Percentiles rank a stretch among this genome's conserved stretches.
phyloP scores from a whole-genome alignment of 2,329 filamentous ascomycete species.

The Monilinia fructicola region DNA sequence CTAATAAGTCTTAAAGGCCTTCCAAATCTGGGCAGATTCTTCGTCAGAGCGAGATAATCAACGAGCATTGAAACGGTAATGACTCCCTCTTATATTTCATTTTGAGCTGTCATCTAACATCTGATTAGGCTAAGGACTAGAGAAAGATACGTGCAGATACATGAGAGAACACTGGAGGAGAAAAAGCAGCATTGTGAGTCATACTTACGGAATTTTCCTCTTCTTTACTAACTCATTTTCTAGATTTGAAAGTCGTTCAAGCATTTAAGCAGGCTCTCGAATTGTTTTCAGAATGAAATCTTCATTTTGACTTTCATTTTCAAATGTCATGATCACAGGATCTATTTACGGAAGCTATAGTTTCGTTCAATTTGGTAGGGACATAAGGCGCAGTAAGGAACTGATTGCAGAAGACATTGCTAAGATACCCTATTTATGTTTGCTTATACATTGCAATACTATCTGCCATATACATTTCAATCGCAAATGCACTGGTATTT shows the following conservation, averaged over 20 bases:
- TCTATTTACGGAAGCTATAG: neutral
- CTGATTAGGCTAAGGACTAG: slow-evolving; percentile 69
- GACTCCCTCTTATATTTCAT: slow-evolving; percentile 9
- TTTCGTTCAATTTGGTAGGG: slow-evolving; percentile 10
- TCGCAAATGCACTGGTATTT: neutral
- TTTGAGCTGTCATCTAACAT: slow-evolving; percentile 21
- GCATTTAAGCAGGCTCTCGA: slow-evolving; percentile 62
- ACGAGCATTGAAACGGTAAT: slow-evolving; percentile 72
- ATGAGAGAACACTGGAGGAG: slow-evolving; percentile 68
- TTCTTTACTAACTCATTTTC: slow-evolving; percentile 27
- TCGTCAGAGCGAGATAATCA: slow-evolving; percentile 72
- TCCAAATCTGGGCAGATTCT: slow-evolving; percentile 74
- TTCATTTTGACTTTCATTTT: neutral
- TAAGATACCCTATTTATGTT: slow-evolving; percentile 19
- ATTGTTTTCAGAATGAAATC: slow-evolving; percentile 27
- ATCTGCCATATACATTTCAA: slow-evolving; percentile 18
- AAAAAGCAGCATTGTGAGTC: slow-evolving; percentile 79
- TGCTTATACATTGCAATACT: slow-evolving; percentile 4
- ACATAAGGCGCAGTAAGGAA: slow-evolving; percentile 9
- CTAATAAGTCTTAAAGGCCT: slow-evolving; percentile 58
- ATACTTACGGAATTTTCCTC: neutral
- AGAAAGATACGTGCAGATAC: slow-evolving; percentile 70
- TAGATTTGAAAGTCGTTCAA: slow-evolving; percentile 57
- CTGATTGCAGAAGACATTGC: neutral
- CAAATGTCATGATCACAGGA: neutral